Percentiles rank a stretch among this genome's conserved stretches.
Conservation (phyloP, 495 filamentous ascomycete species). For the Neurospora tetraspora region DNA sequence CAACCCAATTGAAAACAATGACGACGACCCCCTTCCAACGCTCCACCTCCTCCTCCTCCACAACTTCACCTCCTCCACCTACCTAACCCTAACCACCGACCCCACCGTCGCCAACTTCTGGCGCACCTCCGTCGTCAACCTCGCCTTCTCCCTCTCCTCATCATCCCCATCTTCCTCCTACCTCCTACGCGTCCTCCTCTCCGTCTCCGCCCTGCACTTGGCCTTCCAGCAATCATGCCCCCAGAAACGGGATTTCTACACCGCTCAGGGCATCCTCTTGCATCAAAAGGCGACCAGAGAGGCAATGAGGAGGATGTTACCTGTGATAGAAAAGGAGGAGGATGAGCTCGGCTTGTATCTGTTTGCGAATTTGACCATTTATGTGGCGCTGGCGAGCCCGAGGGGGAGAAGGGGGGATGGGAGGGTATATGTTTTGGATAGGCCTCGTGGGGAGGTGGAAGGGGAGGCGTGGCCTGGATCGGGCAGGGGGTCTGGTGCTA, state of each 20-base stretch:
- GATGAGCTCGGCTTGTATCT: conserved; percentile 19
- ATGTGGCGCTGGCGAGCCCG: not conserved
- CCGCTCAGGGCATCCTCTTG: conserved; percentile 40
- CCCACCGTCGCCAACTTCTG: conserved; percentile 25
- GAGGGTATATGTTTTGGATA: not conserved
- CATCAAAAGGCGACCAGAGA: conserved; percentile 32
- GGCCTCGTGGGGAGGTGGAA: not conserved
- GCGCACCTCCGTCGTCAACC: conserved; percentile 23
- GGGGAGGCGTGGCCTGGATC: not conserved
- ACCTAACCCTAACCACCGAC: conserved; percentile 26
- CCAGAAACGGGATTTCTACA: conserved; percentile 33
- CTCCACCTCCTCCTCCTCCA: conserved; percentile 35
- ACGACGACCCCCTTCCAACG: conserved; percentile 14
- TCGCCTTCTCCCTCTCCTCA: conserved; percentile 25
- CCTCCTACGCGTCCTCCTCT: conserved; percentile 46
- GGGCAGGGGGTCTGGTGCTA: not conserved
- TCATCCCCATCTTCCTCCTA: conserved; percentile 28
- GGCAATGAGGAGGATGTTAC: conserved; percentile 17
- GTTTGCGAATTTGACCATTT: conserved; percentile 28
- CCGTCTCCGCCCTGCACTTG: conserved; percentile 44
- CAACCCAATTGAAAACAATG: not conserved
- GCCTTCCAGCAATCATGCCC: conserved; percentile 28
- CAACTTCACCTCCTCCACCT: conserved; percentile 31
- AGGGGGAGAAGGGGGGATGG: not conserved
- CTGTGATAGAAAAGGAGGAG: conserved; percentile 3